These are phyloP conservation scores for Cladosporium halotolerans DNA, from an alignment of 2,329 filamentous ascomycete genomes.

Conservation along the genomic window DNA sequence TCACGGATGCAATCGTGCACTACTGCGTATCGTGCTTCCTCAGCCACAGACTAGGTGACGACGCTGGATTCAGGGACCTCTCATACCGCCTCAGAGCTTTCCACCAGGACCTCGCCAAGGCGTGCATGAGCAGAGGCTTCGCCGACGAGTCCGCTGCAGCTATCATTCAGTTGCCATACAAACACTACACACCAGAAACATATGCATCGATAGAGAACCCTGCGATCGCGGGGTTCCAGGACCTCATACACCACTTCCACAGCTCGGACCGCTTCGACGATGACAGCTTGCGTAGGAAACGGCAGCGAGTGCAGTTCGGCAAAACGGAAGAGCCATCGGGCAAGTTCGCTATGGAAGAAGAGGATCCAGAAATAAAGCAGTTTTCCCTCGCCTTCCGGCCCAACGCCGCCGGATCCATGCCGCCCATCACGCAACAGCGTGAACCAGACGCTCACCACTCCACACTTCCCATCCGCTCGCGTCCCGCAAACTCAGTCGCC, in stretches of 20 bases:
- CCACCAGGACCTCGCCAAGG: constrained; percentile 35
- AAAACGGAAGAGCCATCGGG: neutral
- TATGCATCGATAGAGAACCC: constrained; percentile 22
- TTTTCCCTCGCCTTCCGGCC: too few species aligned
- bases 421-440: too few species aligned
- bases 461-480: too few species aligned
- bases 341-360: too few species aligned
- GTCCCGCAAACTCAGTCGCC: too few species aligned
- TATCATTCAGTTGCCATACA: constrained; percentile 28
- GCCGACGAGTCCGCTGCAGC: constrained; percentile 32
- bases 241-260: constrained; percentile 15
- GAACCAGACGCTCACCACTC: too few species aligned
- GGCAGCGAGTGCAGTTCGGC: neutral
- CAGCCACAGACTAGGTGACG: constrained; percentile 32
- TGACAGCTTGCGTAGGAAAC: neutral
- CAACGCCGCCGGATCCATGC: too few species aligned
- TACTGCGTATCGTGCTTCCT: constrained; percentile 38
- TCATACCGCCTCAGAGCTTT: constrained; percentile 34
- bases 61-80: constrained; percentile 32
- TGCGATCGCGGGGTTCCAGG: constrained; percentile 1
- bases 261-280: constrained; percentile 1
- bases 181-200: constrained; percentile 18
- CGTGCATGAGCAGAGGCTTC: constrained; percentile 33
- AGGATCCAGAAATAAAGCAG: too few species aligned
- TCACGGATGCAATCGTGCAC: constrained; percentile 36